Evolutionary conservation across 306 rosid species (phyloP), one percentile per base, ranked within the genome.

Genomic region (Sicyos edulis): DNA sequence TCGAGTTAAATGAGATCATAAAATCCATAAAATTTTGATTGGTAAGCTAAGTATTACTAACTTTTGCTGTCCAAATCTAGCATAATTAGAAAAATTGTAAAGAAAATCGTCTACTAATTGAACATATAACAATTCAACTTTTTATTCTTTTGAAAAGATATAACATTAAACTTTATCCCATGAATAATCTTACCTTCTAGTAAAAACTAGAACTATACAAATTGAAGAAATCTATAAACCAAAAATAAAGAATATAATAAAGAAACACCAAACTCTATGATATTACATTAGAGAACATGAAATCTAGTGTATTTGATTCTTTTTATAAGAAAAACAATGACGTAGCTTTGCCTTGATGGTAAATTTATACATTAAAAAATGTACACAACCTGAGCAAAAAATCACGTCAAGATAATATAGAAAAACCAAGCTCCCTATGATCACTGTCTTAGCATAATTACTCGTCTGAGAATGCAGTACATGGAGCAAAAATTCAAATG

Each of bases 351-450:
- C 70, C 10, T 32, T n/a, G 52, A 63, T 17, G 70, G 52, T n/a
- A 40, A 40, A 17, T n/a, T 40, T 40, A 37, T 17, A 63, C 11
- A 40, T 63, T 63, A 12, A 45, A 44, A 66, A 45, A 19, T 19
- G 34, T 66, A 20, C 20, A 40, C 52, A n/a, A 64, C 70, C 52
- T 37, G 51, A 64, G 29, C 10, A 24, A 64, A 42, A 64, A 45
- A 45, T 20, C 34, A 44, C 16, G 37, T 40, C 71, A 44, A 66
- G 17, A 65, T 44, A 65, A 65, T 20, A 45, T 20, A 44, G n/a
- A 45, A 65, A 42, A 32, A 66, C 71, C 71, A 44, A 65, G 71
- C 24, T 44, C 71, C 53, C 42, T 9, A 44, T 40, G 71, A 45
- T 45, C 54, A 20, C 54, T 45, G 71, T 10, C 32, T 66, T 66